Conservation (phyloP, 306 rosid species). For the Sphenostylis stenocarpa region DNA sequence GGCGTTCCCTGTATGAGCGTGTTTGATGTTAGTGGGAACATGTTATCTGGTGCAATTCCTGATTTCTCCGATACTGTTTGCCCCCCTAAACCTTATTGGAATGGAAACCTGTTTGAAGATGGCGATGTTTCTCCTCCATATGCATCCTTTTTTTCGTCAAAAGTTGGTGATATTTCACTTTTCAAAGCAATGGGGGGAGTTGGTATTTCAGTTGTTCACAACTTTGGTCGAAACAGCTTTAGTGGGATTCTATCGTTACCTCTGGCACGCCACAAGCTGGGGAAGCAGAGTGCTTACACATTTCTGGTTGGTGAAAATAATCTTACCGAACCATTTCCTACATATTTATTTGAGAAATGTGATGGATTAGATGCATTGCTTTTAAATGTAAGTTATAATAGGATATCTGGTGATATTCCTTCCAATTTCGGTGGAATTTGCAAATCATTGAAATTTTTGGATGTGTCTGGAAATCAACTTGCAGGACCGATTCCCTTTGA, state of each 20-base stretch:
- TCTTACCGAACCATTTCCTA: constrained; percentile 60
- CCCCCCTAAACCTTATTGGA: constrained; percentile 34
- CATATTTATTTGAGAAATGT: constrained; percentile 60
- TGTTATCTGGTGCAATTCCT: constrained; percentile 68
- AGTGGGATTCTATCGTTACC: constrained; percentile 59
- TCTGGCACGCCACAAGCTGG: constrained; percentile 55
- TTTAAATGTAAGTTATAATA: constrained; percentile 68
- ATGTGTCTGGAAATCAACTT: constrained; percentile 73
- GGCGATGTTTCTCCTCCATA: constrained; percentile 38
- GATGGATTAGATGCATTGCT: constrained; percentile 56
- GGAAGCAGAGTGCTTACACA: constrained; percentile 48
- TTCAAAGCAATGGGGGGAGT: constrained; percentile 33
- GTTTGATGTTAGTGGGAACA: constrained; percentile 78
- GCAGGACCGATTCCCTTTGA: constrained; percentile 54
- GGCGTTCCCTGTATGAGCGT: constrained; percentile 71
- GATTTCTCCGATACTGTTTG: constrained; percentile 40
- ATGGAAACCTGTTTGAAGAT: constrained; percentile 32
- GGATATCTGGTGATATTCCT: constrained; percentile 63
- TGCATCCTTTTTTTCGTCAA: constrained; percentile 51
- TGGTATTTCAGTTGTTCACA: constrained; percentile 56
- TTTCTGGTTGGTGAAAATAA: constrained; percentile 70
- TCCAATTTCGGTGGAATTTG: constrained; percentile 53
- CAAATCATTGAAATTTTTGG: constrained; percentile 60
- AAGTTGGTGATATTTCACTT: constrained; percentile 36
- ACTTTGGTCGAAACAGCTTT: constrained; percentile 70